phyloP scores from a whole-genome alignment of 805 yeast genomes.

The Ogataea dorogensis region DNA sequence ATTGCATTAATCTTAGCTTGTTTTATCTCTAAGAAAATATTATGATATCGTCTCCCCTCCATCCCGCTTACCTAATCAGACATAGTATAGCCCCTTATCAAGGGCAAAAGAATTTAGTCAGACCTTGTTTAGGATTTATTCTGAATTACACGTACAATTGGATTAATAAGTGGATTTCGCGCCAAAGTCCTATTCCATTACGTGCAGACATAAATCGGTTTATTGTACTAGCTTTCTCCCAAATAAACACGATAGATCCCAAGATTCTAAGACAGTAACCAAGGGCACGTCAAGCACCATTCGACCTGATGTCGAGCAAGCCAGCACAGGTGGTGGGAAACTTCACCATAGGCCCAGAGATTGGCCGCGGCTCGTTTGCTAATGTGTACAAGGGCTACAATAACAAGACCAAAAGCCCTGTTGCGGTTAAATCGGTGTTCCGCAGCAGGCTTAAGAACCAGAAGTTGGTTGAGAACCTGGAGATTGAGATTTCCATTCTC shows the following conservation, averaged over 20 bases:
- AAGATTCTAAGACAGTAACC: constrained; percentile 1
- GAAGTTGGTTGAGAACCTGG: constrained; percentile 85
- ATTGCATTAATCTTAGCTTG: neutral
- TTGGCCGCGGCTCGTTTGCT: constrained; percentile 96
- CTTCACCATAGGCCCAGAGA: constrained; percentile 71
- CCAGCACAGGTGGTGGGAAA: constrained; percentile 38
- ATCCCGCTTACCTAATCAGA: neutral
- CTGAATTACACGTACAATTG: constrained; percentile 2
- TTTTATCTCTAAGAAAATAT: neutral
- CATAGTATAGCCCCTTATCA: constrained; percentile 9
- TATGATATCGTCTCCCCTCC: neutral
- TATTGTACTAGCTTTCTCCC: neutral
- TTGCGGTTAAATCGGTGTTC: constrained; percentile 87
- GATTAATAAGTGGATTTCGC: constrained; percentile 3
- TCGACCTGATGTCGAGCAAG: constrained; percentile 11
- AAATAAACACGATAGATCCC: constrained; percentile 3
- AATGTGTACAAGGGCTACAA: constrained; percentile 85
- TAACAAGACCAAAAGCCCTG: constrained; percentile 51
- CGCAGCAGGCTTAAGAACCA: constrained; percentile 79
- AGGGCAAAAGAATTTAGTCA: constrained; percentile 15
- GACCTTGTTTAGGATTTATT: constrained; percentile 11
- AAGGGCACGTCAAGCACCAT: constrained; percentile 2
- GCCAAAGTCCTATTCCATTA: constrained; percentile 2
- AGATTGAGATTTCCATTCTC: constrained; percentile 85
- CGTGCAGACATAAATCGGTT: neutral